phyloP scores from a whole-genome alignment of 129 eudicot species.

The Logfia minima region DNA sequence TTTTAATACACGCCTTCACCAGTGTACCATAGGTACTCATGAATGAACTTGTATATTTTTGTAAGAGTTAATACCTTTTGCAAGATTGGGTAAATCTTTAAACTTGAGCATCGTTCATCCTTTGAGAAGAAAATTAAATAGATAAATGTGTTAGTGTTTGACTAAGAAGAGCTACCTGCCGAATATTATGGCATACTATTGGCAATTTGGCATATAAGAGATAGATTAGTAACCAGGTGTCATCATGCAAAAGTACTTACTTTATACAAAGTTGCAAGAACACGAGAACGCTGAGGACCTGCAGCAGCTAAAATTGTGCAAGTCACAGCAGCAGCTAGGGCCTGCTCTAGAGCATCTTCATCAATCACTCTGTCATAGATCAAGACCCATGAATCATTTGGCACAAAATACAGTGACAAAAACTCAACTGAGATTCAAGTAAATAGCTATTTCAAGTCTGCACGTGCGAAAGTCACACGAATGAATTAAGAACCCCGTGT shows the following conservation, averaged over 20 bases:
- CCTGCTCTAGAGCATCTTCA: constrained; percentile 97
- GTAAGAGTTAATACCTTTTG: constrained; percentile 65
- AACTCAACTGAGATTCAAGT: neutral
- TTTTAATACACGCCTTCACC: neutral
- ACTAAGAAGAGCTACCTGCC: constrained; percentile 3
- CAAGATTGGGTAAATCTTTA: constrained; percentile 88
- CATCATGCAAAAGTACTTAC: constrained; percentile 36
- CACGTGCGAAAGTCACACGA: neutral
- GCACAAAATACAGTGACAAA: neutral
- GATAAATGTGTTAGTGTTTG: neutral
- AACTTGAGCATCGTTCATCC: constrained; percentile 97
- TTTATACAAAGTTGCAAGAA: constrained; percentile 96
- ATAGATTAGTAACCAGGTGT: constrained; percentile 3
- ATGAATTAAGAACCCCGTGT: neutral
- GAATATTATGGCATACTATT: constrained; percentile 7
- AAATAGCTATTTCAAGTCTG: neutral
- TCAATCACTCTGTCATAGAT: constrained; percentile 66
- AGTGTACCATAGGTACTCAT: neutral
- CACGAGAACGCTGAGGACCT: constrained; percentile 98
- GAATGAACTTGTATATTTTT: neutral
- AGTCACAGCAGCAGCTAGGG: constrained; percentile 94
- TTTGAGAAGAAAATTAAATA: constrained; percentile 27
- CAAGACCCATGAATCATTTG: constrained; percentile 16
- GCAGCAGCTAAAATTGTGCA: constrained; percentile 99
- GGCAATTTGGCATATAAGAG: constrained; percentile 1